These are phyloP conservation scores for Ogataea angusta DNA, from an alignment of 805 yeast genomes.

Conservation along the genomic window DNA sequence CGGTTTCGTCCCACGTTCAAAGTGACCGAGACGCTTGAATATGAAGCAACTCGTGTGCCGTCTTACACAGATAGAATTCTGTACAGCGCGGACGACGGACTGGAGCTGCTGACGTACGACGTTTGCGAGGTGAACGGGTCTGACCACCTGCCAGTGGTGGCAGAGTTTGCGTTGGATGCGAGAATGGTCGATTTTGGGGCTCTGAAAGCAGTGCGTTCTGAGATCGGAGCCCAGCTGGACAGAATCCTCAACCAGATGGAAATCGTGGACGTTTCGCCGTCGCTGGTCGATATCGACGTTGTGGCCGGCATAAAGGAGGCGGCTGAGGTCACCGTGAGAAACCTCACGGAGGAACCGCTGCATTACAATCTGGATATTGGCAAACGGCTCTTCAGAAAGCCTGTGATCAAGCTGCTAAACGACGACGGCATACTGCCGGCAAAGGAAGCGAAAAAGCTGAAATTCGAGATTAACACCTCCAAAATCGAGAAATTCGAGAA, in stretches of 20 bases:
- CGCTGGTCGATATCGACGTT: conserved; percentile 38
- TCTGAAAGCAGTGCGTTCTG: conserved; percentile 34
- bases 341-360: conserved; percentile 36
- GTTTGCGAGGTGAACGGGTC: conserved; percentile 33
- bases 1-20: conserved; percentile 56
- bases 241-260: conserved; percentile 24
- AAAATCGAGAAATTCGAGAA: conserved; percentile 17
- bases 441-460: conserved; percentile 30
- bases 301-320: conserved; percentile 36
- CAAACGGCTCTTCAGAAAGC: conserved; percentile 21
- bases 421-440: conserved; percentile 23
- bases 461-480: conserved; percentile 12
- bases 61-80: conserved; percentile 60
- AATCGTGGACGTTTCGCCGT: conserved; percentile 44
- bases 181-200: conserved; percentile 37
- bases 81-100: conserved; percentile 29
- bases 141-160: conserved; percentile 56
- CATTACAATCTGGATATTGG: conserved; percentile 37
- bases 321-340: conserved; percentile 30
- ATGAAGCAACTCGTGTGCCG: conserved; percentile 42
- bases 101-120: conserved; percentile 20
- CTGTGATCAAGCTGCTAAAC: conserved; percentile 17
- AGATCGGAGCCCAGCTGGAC: conserved; percentile 34
- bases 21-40: conserved; percentile 26
- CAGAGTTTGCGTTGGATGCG: conserved; percentile 33